Evolutionary conservation across 2,329 filamentous ascomycete genomes (phyloP), one percentile per base, ranked within the genome.

Genomic region (Fusarium sp.): DNA sequence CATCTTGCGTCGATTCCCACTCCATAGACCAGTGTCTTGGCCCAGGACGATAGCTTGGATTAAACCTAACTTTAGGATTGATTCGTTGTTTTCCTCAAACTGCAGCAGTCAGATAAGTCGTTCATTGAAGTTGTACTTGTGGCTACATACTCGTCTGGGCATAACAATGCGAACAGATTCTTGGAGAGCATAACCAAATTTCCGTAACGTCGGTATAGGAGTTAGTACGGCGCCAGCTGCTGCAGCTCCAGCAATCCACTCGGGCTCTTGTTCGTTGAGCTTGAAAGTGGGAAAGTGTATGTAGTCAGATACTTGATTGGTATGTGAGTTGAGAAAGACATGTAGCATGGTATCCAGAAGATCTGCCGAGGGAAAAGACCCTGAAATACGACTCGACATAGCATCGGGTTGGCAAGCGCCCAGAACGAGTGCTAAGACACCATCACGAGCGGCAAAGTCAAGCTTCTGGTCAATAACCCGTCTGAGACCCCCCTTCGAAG

Each of bases 351-450:
- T 87, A 70, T 91, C 89, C 64, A 91, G 81, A 5, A 88, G 77
- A 24, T 88, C 85, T 20, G 87, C 83, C 2, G 87, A 88, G 0
- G 89, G 88, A 67, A 92, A 92, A 0, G 89, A 89, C 2, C 84
- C 86, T 20, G 85, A 87, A 22, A 88, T 86, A 52, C 82, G 85
- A 63, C 75, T 84, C 78, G 78, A 85, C 79, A 78, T 85, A 72
- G 80, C 79, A 67, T 82, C 82, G 41, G 81, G 82, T 48, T 85
- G 86, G 71, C 86, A 90, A 6, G 86, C 88, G 52, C 84, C 83
- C 38, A 93, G 80, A 2, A 92, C 86, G 62, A 92, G 84, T 13
- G 86, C 89, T 58, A 93, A 80, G 2, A 92, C 84, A 48, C 84
- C 85, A 76, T 93, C 91, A 6, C 89, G 85, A 22, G 81, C 83